phyloP scores from a whole-genome alignment of 1,284 basidiomycete genomes.

The Fistulinella cinereoalba region DNA sequence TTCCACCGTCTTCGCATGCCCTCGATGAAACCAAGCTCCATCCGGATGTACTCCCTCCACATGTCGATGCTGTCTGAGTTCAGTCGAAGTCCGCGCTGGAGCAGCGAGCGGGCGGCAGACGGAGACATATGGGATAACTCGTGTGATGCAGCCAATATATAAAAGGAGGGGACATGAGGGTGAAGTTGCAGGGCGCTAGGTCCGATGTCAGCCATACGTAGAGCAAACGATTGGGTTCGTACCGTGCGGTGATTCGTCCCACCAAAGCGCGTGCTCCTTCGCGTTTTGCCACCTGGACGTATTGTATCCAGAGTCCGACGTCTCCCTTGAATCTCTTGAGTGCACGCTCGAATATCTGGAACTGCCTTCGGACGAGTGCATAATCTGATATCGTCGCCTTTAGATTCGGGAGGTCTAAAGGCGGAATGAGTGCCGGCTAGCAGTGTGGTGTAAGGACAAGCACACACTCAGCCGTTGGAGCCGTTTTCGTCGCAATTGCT shows the following conservation, averaged over 20 bases:
- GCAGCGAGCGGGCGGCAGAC: slow-evolving; percentile 77
- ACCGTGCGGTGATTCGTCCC: slow-evolving; percentile 75
- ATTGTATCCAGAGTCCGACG: slow-evolving; percentile 84
- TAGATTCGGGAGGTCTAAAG: slow-evolving; percentile 47
- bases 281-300: slow-evolving; percentile 80
- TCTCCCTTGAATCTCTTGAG: slow-evolving; percentile 88
- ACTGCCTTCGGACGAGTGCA: slow-evolving; percentile 77
- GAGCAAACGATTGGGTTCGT: slow-evolving; percentile 20
- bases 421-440: background rate
- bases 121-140: slow-evolving; percentile 79
- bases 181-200: slow-evolving; percentile 82
- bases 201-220: slow-evolving; percentile 6
- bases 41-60: slow-evolving; percentile 87
- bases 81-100: slow-evolving; percentile 84
- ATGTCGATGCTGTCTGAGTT: slow-evolving; percentile 68
- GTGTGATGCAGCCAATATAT: slow-evolving; percentile 84
- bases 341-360: slow-evolving; percentile 89
- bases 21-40: slow-evolving; percentile 90
- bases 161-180: slow-evolving; percentile 76
- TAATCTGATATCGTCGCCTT: slow-evolving; percentile 77
- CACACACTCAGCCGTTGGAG: slow-evolving; percentile 69
- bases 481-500: slow-evolving; percentile 75
- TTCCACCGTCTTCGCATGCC: slow-evolving; percentile 80
- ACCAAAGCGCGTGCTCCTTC: slow-evolving; percentile 81
- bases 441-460: background rate